Base-by-base conservation (phyloP, 2,329 filamentous ascomycete species). In the Aspergillus udagawae region DNA sequence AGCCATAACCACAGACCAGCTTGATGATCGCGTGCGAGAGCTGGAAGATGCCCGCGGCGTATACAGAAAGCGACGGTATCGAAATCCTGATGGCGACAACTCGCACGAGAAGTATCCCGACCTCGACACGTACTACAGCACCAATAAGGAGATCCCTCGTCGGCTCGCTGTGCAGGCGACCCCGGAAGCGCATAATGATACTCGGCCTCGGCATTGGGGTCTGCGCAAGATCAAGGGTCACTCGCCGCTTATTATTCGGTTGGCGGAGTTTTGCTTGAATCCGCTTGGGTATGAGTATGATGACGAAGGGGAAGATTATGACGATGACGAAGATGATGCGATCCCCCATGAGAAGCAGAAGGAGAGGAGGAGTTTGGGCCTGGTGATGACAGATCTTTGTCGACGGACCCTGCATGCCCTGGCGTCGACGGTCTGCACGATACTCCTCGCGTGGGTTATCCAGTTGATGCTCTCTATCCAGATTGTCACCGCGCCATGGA, bases 61-160 rank as follows among this genome's bases (percentile, higher is more conserved):
- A 3, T 29, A 29, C 28, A 29, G 28, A 29, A 29, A 29, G 28
- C 28, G 48, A 25, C 35, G 48, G 27, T 61, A 59, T 35, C 54
- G 55, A 2, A 61, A 61, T 14, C 45, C 50, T 12, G 48, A 32
- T n/a, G 49, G 59, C 14, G 56, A 54, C 12, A 29, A 29, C 6
- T 51, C 56, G 3, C 51, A 59, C 21, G 49, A 59, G 21, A 61
- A 61, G 23, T 59, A 51, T 21, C 51, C 50, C n/a, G 59, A 61
- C 14, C 21, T 59, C 20, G 59, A 61, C 32, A 54, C 57, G 6
- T 61, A 61, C 47, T 61, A 61, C 32, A 61, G 59, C 21, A 53
- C 57, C 9, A 57, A 49, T 4, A 59, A 55, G 27, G 54, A 59
- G 32, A 32, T 49, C 8, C 59, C 59, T 12, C 59, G 59, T 49